Evolutionary conservation across 179 eudicot species (phyloP).

Genomic region (Vitellaria paradoxa): DNA sequence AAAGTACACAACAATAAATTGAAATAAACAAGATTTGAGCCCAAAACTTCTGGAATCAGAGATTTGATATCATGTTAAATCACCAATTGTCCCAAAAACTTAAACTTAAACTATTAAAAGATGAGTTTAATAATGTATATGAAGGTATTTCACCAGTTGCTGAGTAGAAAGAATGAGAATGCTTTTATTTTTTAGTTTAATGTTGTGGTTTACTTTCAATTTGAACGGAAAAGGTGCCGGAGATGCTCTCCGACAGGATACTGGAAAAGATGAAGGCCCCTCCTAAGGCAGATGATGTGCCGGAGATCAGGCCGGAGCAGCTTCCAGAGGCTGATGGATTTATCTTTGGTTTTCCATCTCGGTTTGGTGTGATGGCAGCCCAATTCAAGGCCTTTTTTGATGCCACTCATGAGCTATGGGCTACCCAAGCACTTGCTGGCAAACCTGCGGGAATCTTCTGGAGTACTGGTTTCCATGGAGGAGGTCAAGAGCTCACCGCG

Average conservation of each 20-base stretch:
- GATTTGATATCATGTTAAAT: too few relatives aligned
- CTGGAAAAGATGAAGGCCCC: slow-evolving; percentile 55
- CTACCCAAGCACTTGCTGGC: slow-evolving; percentile 47
- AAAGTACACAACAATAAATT: too few relatives aligned
- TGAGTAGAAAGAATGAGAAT: not conserved
- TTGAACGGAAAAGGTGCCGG: slow-evolving; percentile 35
- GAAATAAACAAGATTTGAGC: too few relatives aligned
- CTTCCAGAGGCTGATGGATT: slow-evolving; percentile 53
- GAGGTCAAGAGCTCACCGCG: slow-evolving; percentile 56
- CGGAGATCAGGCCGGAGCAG: slow-evolving; percentile 41
- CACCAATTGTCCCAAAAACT: too few relatives aligned
- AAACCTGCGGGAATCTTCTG: slow-evolving; percentile 59
- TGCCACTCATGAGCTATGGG: slow-evolving; percentile 32
- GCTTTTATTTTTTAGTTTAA: not conserved
- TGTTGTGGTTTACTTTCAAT: not conserved
- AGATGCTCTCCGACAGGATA: slow-evolving; percentile 37
- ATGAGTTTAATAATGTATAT: too few relatives aligned
- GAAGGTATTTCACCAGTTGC: too few relatives aligned
- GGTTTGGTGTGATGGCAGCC: slow-evolving; percentile 58
- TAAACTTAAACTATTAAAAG: too few relatives aligned
- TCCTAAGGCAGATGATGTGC: slow-evolving; percentile 36
- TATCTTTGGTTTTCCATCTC: slow-evolving; percentile 55
- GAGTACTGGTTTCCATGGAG: slow-evolving; percentile 61
- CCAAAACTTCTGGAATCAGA: too few relatives aligned
- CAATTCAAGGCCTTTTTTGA: slow-evolving; percentile 53